Conservation (phyloP, 1,284 basidiomycete species). For the Afroboletus lepidellus region DNA sequence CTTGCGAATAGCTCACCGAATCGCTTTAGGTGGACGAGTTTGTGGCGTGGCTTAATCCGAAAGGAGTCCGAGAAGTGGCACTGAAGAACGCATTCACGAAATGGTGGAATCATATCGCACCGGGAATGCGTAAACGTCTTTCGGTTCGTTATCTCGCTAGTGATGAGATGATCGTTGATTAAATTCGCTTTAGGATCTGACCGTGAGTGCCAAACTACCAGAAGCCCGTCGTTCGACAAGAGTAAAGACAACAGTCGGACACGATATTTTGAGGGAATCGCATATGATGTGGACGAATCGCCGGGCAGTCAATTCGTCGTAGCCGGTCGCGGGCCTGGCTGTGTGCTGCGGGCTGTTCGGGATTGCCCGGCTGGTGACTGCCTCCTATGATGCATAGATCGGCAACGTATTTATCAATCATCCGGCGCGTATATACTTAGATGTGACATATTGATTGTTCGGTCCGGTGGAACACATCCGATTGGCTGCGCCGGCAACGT, state of each 20-base stretch:
- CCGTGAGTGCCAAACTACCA: slow-evolving; percentile 61
- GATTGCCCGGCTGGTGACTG: not conserved
- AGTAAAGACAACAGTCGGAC: slow-evolving; percentile 53
- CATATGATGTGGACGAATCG: slow-evolving; percentile 86
- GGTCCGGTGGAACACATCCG: not conserved
- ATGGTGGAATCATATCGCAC: slow-evolving; percentile 85
- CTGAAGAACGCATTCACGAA: slow-evolving; percentile 78
- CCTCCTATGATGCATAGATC: slow-evolving; percentile 17
- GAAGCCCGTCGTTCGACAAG: slow-evolving; percentile 77
- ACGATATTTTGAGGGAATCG: slow-evolving; percentile 69
- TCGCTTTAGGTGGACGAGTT: slow-evolving; percentile 71
- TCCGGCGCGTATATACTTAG: slow-evolving; percentile 16
- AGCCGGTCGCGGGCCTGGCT: not conserved
- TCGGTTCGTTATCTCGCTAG: slow-evolving; percentile 49
- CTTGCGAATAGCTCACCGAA: slow-evolving; percentile 15
- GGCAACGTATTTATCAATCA: slow-evolving; percentile 22
- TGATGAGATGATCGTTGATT: slow-evolving; percentile 7
- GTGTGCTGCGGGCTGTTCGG: not conserved
- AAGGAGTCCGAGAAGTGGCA: slow-evolving; percentile 84
- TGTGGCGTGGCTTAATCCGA: slow-evolving; percentile 86
- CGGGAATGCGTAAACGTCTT: slow-evolving; percentile 74
- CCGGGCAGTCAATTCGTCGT: slow-evolving; percentile 48
- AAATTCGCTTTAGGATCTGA: slow-evolving; percentile 55
- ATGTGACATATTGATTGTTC: slow-evolving; percentile 1
- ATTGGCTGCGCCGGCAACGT: not conserved